Base-by-base conservation (phyloP, 805 yeast species). In the Teunomyces cretensis region DNA sequence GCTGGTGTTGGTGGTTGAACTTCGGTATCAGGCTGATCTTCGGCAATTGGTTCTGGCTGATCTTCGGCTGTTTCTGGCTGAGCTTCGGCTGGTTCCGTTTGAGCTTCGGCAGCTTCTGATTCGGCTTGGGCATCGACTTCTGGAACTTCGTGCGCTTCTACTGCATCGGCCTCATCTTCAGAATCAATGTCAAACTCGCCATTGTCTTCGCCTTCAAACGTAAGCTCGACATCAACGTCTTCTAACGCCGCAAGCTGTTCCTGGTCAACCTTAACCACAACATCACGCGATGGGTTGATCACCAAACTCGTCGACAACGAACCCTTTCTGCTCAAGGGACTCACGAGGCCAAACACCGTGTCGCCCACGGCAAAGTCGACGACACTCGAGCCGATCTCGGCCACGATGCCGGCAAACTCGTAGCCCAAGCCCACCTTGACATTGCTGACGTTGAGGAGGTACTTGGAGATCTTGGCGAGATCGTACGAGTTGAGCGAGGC, bases 401-500 rank as follows among this genome's bases (percentile, higher is more conserved):
- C 69, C 24, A 86, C 67, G 4, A 65, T 65, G 16, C 95, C 95
- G 17, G 81, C 67, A 60, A 78, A 86, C 51, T 84, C 91, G 53
- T 85, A 77, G 1, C 94, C 94, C 24, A 84, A 60, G 6, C 91
- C 90, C 7, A 72, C 57, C 51, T 80, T 75, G 46, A 75, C 78
- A 33, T 80, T 77, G 31, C 79, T 75, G 42, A 79, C 62, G 49
- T 81, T 78, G 19, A 72, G 61, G 13, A 72, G 58, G 54, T 80
- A 82, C 32, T 80, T 75, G 55, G 80, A 78, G 56, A 79, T 70
- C 42, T 84, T 78, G 46, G 82, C 74, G 52, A 83, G 56, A 56
- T 86, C 95, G 41, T 78, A 70, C 2, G 92, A 86, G 54, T 83
- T 84, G 31, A 87, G 65, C 1, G 85, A 79, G 1, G 80, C 82